phyloP scores from a whole-genome alignment of 257 asterid species.

The Nicotiana otophora region DNA sequence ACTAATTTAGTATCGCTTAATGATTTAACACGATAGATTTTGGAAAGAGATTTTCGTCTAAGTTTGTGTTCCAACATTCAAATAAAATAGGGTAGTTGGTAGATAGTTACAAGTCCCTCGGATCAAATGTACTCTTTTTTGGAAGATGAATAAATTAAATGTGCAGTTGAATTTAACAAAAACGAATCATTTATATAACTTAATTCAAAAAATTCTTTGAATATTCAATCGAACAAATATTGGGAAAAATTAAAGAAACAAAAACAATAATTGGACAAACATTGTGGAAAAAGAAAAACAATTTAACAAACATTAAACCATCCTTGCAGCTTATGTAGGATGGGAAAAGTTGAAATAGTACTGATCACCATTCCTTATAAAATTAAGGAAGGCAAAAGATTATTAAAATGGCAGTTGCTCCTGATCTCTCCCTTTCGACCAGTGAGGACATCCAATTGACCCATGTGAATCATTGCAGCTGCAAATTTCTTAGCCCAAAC shows the following conservation, averaged over 20 bases:
- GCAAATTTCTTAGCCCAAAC: slow-evolving; percentile 4
- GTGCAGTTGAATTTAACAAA: no score
- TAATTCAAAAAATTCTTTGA: not conserved
- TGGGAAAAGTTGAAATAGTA: not conserved
- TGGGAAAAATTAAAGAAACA: not conserved
- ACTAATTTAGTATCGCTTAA: no score
- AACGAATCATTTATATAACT: not conserved
- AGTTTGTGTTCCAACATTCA: no score
- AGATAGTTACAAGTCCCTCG: no score
- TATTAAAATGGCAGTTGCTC: not conserved
- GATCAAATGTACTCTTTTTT: no score
- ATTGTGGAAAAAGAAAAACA: not conserved
- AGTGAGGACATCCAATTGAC: not conserved
- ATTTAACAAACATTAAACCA: not conserved
- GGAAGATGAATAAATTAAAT: no score
- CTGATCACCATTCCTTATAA: not conserved
- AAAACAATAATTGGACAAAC: not conserved
- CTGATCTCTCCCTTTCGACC: not conserved
- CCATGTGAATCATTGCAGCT: slow-evolving; percentile 3
- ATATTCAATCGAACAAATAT: not conserved
- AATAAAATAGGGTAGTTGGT: no score
- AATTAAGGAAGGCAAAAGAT: not conserved
- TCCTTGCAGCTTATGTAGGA: not conserved
- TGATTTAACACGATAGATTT: no score
- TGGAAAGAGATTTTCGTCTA: no score